Base-by-base conservation (phyloP, 2,329 filamentous ascomycete species). In the Neocucurbitaria cava region DNA sequence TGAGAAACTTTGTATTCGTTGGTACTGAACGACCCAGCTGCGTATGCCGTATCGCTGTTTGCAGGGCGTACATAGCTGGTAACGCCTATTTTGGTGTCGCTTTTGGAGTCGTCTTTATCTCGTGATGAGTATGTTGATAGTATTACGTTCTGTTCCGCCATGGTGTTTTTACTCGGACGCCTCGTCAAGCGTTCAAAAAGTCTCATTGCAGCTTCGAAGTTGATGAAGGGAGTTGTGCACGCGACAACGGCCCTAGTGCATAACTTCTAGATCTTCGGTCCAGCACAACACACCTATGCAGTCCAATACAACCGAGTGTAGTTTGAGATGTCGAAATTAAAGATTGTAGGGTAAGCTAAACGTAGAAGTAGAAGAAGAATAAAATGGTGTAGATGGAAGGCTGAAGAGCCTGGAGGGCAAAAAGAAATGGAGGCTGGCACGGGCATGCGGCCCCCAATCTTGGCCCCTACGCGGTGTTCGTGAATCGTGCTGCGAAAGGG, bases 151-250 rank as follows among this genome's bases (percentile, higher is more conserved):
- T 57, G 52, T 15, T 53, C 38, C 5, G 53, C 30, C 47, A 23
- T 42, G 18, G 44, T 24, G 9, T 60, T 54, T 18, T 54, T 39
- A 23, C 47, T 46, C 9, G 57, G 45, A 28, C 54, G 20, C 26
- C 53, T 54, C 24, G 41, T 46, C 20, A 57, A 60, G 36, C 54
- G 50, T 35, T 49, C 47, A 3, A 40, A 41, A 10, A 54, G 31
- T 41, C 47, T 30, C 57, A 60, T 50, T 7, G 55, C 39, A 13
- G 46, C 56, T 50, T 11, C 15, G 11, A 24, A 5, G 20, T 11
- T 24, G 20, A 7, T 24, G 5, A 40, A 23, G 11, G n/a, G 3
- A 2, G 2, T 17, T 23, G 20, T 4, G 38, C 20, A 23, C 9
- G 20, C 13, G 31, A 35, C 15, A 17, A 35, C 15, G 5, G 8